Conservation (phyloP, 768 basidiomycete species). For the Phylloporus sp. region DNA sequence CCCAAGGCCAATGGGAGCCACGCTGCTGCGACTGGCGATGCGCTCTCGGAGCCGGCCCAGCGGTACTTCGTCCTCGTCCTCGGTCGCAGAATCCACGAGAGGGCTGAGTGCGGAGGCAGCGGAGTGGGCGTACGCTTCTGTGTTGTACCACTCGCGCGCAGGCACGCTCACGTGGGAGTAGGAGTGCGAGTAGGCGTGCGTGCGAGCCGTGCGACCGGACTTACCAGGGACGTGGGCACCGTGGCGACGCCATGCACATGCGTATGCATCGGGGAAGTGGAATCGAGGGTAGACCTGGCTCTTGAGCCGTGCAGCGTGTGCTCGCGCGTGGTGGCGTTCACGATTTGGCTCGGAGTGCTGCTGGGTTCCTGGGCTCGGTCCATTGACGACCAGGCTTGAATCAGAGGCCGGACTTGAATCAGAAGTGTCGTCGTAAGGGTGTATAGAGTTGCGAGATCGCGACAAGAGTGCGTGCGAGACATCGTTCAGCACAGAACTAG, state of each 20-base stretch:
- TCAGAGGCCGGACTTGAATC: slow-evolving; percentile 5
- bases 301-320: background rate
- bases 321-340: background rate
- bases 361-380: background rate
- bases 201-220: background rate
- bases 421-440: slow-evolving; percentile 10
- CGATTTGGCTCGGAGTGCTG: background rate
- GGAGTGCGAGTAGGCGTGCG: slow-evolving; percentile 2
- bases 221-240: slow-evolving; percentile 17
- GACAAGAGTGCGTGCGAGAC: slow-evolving; percentile 20
- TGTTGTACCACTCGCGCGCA: slow-evolving; percentile 11
- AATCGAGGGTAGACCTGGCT: slow-evolving; percentile 2
- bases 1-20: background rate
- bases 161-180: slow-evolving; percentile 4
- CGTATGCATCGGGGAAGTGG: slow-evolving; percentile 9
- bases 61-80: slow-evolving; percentile 15
- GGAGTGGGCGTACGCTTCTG: slow-evolving; percentile 11
- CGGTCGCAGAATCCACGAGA: slow-evolving; percentile 6
- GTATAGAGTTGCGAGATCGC: slow-evolving; percentile 15
- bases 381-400: slow-evolving; percentile 1
- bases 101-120: slow-evolving; percentile 18
- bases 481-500: slow-evolving; percentile 1
- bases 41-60: slow-evolving; percentile 11
- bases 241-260: slow-evolving; percentile 17
- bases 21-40: background rate